phyloP scores from a whole-genome alignment of 495 filamentous ascomycete species.

The Ramalina intermedia region DNA sequence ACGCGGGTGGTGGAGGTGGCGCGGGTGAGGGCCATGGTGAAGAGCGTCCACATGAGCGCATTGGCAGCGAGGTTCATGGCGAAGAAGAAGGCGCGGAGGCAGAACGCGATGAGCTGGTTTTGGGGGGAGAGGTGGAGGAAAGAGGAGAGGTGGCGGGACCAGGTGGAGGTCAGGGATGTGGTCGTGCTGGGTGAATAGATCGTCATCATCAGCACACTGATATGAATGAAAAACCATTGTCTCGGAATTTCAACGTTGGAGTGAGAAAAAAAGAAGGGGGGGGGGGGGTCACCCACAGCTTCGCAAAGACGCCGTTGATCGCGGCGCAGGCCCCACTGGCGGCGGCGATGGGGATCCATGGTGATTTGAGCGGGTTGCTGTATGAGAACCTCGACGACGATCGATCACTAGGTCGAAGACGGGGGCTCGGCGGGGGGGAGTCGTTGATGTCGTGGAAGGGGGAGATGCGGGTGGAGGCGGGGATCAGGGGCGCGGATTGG shows the following conservation, averaged over 20 bases:
- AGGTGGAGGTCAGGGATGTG: slow-evolving; percentile 59
- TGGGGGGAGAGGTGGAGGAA: slow-evolving; percentile 30
- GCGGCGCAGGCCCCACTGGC: slow-evolving; percentile 83
- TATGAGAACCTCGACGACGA: not conserved
- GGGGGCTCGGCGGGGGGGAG: not conserved
- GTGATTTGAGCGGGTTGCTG: slow-evolving; percentile 3
- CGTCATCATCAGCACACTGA: no score
- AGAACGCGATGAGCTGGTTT: slow-evolving; percentile 14
- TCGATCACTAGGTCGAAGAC: not conserved
- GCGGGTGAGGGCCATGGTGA: slow-evolving; percentile 66
- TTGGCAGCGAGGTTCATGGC: slow-evolving; percentile 81
- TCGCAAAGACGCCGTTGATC: slow-evolving; percentile 91
- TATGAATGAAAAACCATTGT: no score
- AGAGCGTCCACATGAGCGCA: slow-evolving; percentile 84
- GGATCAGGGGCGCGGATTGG: slow-evolving; percentile 9
- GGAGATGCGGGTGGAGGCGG: not conserved
- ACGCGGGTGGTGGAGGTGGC: slow-evolving; percentile 79
- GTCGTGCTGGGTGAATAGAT: slow-evolving; percentile 47
- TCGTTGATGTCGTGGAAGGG: slow-evolving; percentile 1
- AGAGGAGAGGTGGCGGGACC: slow-evolving; percentile 48
- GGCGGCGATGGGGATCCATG: slow-evolving; percentile 71
- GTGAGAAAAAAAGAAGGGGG: not conserved
- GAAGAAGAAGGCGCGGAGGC: slow-evolving; percentile 54
- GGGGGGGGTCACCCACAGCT: slow-evolving; percentile 48
- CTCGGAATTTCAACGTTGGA: no score